A percentile compares a stretch with the other conserved stretches of the same genome.
Evolutionary conservation across 805 yeast genomes (phyloP).

Genomic region (Kodamaea kaohsiungensis): DNA sequence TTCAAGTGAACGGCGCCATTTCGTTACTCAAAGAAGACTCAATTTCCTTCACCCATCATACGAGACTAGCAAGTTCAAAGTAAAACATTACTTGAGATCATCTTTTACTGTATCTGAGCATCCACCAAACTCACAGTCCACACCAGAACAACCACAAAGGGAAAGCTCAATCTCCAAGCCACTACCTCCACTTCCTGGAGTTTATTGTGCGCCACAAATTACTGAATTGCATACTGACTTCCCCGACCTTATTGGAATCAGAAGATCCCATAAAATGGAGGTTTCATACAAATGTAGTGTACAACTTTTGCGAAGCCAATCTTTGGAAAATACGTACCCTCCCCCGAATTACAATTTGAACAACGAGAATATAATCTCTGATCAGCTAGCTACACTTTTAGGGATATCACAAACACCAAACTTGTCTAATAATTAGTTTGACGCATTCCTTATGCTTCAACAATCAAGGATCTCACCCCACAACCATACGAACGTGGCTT

Average conservation of each 20-base stretch:
- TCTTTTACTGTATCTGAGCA: not conserved
- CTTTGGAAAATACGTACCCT: not conserved
- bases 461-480: no score
- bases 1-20: conserved; percentile 4
- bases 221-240: not conserved
- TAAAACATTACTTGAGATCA: not conserved
- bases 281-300: not conserved
- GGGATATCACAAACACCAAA: not conserved
- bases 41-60: conserved; percentile 13
- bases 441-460: not conserved
- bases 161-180: not conserved
- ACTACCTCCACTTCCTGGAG: not conserved
- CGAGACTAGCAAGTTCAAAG: conserved; percentile 29
- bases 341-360: not conserved
- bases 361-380: not conserved
- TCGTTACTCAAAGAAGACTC: not conserved
- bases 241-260: not conserved
- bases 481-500: not conserved
- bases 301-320: not conserved
- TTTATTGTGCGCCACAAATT: not conserved
- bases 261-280: not conserved
- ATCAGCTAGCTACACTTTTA: not conserved
- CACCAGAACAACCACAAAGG: not conserved
- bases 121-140: no score
- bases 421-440: not conserved